Percentiles rank a stretch among this genome's conserved stretches.
Conservation (phyloP, 73 alveolate genomes). For the Uronychia setigera region DNA sequence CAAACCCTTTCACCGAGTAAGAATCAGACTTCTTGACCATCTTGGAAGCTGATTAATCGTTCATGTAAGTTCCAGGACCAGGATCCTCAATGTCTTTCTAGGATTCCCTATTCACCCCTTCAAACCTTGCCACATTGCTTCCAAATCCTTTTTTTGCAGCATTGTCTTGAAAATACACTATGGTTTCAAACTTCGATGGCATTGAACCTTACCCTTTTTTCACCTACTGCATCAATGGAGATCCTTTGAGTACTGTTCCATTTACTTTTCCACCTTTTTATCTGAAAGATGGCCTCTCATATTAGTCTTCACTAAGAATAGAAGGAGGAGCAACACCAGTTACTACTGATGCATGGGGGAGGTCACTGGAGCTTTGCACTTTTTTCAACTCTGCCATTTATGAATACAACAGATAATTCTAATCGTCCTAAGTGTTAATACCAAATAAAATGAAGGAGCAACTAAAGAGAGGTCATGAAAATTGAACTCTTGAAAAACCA, state of each 20-base stretch:
- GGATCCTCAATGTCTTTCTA: slow-evolving; percentile 28
- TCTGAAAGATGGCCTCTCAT: slow-evolving; percentile 50
- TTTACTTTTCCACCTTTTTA: slow-evolving; percentile 45
- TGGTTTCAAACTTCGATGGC: slow-evolving; percentile 60
- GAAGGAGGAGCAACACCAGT: no score
- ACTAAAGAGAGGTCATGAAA: no score
- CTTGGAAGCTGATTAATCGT: neutral
- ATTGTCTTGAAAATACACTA: slow-evolving; percentile 22
- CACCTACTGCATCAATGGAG: slow-evolving; percentile 23
- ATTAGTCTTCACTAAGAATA: no score
- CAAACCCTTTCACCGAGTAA: slow-evolving; percentile 56
- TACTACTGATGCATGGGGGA: no score
- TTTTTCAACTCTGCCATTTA: no score
- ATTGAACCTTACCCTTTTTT: slow-evolving; percentile 43
- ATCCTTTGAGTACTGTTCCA: slow-evolving; percentile 53
- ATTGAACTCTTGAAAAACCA: no score
- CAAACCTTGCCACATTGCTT: slow-evolving; percentile 47
- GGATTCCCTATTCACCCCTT: neutral
- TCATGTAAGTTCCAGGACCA: slow-evolving; percentile 60
- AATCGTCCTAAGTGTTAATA: no score
- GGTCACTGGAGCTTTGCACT: no score
- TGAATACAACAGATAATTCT: no score
- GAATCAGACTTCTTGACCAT: slow-evolving; percentile 51
- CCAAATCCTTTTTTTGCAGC: slow-evolving; percentile 51
- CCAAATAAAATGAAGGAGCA: no score